Percentiles rank a stretch among this genome's conserved stretches.
Evolutionary conservation across 192 early-diverging fungal genomes (phyloP).

Genomic region (Coemansia sp.): DNA sequence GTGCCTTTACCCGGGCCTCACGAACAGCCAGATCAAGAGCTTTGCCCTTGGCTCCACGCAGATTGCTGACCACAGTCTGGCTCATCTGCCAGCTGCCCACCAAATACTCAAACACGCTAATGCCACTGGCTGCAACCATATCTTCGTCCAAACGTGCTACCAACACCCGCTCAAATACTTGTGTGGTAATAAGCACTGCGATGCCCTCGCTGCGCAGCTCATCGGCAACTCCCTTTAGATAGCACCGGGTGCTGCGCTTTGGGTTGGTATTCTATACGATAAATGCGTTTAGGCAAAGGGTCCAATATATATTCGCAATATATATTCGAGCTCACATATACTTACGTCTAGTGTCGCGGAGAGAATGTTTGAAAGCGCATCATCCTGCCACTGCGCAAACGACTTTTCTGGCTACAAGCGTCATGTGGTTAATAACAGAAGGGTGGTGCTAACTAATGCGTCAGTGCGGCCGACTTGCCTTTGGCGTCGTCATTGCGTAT

Average conservation of each 20-base stretch:
- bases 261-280: conserved; percentile 22
- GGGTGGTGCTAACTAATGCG: background rate
- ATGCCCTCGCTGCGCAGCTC: conserved; percentile 41
- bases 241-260: conserved; percentile 21
- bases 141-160: conserved; percentile 67
- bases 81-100: conserved; percentile 62
- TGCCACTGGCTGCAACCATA: conserved; percentile 38
- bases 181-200: conserved; percentile 44
- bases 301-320: background rate
- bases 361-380: conserved; percentile 74
- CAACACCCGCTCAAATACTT: conserved; percentile 65
- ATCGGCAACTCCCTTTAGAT: conserved; percentile 26
- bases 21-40: conserved; percentile 59
- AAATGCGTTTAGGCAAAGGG: no score
- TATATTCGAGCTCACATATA: background rate
- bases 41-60: conserved; percentile 51
- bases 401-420: conserved; percentile 43
- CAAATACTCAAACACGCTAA: conserved; percentile 65
- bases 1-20: conserved; percentile 57
- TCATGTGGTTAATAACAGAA: background rate
- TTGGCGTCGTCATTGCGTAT: conserved; percentile 20
- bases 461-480: conserved; percentile 2
- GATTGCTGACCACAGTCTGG: conserved; percentile 54
- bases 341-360: conserved; percentile 72
- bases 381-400: conserved; percentile 75